A percentile compares a stretch with the other conserved stretches of the same genome.
Evolutionary conservation across 148 eudicot genomes (phyloP).

Genomic region (Talinum fruticosum): DNA sequence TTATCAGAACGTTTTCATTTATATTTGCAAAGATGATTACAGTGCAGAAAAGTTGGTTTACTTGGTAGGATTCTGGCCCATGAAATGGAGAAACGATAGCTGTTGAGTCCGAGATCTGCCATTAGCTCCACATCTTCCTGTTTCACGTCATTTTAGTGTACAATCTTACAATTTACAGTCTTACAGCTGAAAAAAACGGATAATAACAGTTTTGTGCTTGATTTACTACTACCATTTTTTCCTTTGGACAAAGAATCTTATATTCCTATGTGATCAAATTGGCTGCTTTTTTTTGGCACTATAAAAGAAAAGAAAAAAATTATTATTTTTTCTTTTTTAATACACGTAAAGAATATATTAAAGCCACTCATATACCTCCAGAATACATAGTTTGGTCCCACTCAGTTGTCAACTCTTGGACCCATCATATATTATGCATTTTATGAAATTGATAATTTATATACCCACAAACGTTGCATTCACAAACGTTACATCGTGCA

Average conservation of each 20-base stretch:
- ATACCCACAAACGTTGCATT: no score
- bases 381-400: background rate
- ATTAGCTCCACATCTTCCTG: conserved; percentile 68
- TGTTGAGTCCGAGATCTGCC: conserved; percentile 54
- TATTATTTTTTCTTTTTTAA: no score
- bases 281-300: no score
- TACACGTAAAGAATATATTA: background rate
- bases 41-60: conserved; percentile 22
- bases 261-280: no score
- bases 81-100: conserved; percentile 66
- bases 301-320: no score
- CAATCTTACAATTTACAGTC: no score
- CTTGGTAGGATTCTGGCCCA: conserved; percentile 74
- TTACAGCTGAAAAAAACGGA: no score
- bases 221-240: no score
- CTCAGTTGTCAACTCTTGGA: background rate
- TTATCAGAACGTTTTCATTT: no score
- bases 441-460: background rate
- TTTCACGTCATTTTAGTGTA: background rate
- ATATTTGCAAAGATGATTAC: background rate
- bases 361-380: background rate
- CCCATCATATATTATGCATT: background rate
- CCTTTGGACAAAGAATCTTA: no score
- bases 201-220: no score
- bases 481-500: background rate